phyloP scores from a whole-genome alignment of 306 rosid genomes.

The Elaeagnus macrophylla region DNA sequence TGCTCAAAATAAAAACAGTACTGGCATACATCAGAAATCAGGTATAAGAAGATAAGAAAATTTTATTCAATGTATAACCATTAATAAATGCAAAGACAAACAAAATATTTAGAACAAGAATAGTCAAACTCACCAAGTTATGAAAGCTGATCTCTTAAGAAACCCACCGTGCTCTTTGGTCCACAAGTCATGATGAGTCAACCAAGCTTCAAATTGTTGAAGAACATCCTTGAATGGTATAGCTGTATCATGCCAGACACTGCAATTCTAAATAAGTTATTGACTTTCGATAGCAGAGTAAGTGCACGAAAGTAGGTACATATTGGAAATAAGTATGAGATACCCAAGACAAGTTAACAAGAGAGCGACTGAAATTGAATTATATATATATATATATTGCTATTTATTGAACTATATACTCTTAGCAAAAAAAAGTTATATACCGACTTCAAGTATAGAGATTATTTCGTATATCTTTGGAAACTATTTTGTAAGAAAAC shows the following conservation, averaged over 20 bases:
- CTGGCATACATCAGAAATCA: background rate
- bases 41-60: background rate
- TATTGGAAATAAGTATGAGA: background rate
- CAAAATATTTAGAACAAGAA: constrained; percentile 2
- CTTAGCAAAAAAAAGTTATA: no score
- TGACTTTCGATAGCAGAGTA: constrained; percentile 1
- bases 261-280: constrained; percentile 14
- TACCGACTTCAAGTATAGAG: no score
- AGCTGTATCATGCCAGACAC: constrained; percentile 98
- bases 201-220: constrained; percentile 76
- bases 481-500: no score
- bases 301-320: background rate
- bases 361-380: no score
- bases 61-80: background rate
- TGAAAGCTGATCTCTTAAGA: constrained; percentile 67
- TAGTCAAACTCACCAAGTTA: constrained; percentile 56
- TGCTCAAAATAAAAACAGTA: background rate
- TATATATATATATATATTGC: no score
- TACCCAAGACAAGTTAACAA: background rate
- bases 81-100: background rate
- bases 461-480: no score
- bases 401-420: no score
- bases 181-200: constrained; percentile 57
- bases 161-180: constrained; percentile 27
- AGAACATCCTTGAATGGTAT: constrained; percentile 65